Conservation (phyloP, 176 grass and related monocot genomes). For the Ampelocalamus luodianensis region DNA sequence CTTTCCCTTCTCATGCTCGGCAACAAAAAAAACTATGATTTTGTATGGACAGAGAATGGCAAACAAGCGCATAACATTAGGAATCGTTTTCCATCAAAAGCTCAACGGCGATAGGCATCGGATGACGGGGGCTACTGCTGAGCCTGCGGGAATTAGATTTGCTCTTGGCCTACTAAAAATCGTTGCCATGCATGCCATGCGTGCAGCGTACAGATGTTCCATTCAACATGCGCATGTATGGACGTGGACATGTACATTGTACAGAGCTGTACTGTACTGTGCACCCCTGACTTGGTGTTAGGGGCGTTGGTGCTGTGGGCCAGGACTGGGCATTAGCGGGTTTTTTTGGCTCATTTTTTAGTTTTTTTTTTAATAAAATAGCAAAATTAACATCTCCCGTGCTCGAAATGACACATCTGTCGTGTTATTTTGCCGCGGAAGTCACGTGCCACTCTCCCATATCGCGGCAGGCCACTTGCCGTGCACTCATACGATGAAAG, state of each 20-base stretch:
- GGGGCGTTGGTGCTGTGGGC: neutral
- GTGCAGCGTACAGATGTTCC: neutral
- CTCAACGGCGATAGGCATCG: neutral
- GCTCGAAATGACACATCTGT: too few relatives aligned
- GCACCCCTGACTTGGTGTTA: neutral
- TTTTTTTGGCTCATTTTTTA: too few relatives aligned
- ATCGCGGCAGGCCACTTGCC: too few relatives aligned
- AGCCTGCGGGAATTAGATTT: neutral
- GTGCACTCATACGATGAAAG: too few relatives aligned
- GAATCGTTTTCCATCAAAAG: conserved; percentile 32
- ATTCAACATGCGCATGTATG: conserved; percentile 7
- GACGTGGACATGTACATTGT: conserved; percentile 29
- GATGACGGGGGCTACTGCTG: conserved; percentile 23
- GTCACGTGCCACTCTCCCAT: fast-evolving
- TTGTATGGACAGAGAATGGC: neutral
- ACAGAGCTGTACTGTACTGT: neutral
- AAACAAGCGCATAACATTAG: neutral
- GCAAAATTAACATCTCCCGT: too few relatives aligned
- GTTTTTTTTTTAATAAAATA: too few relatives aligned
- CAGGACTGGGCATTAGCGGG: neutral
- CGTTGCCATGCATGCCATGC: conserved; percentile 36
- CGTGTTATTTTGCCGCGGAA: too few relatives aligned
- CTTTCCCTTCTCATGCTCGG: neutral
- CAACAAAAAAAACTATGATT: neutral
- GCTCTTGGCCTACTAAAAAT: conserved; percentile 23